Conservation (phyloP, 192 early-diverging fungal species). For the Backusella morwellensis region DNA sequence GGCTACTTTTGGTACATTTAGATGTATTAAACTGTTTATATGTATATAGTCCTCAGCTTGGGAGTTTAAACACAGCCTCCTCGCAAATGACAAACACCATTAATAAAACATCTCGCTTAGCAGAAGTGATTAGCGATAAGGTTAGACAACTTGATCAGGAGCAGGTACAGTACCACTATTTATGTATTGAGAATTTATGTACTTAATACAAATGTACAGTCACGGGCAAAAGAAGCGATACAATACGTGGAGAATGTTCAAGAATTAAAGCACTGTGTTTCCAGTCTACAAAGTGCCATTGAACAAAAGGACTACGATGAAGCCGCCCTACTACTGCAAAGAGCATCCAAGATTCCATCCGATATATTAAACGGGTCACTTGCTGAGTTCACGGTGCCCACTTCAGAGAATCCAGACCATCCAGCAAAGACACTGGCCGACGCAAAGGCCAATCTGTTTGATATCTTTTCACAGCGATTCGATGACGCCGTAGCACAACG, state of each 20-base stretch:
- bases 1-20: neutral
- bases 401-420: slow-evolving; percentile 54
- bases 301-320: slow-evolving; percentile 60
- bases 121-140: slow-evolving; percentile 81
- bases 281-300: slow-evolving; percentile 63
- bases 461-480: slow-evolving; percentile 76
- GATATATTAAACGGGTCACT: slow-evolving; percentile 60
- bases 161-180: slow-evolving; percentile 28
- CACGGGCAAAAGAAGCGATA: slow-evolving; percentile 68
- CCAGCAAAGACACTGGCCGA: slow-evolving; percentile 54
- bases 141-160: slow-evolving; percentile 85
- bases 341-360: slow-evolving; percentile 57
- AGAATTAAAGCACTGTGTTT: slow-evolving; percentile 70
- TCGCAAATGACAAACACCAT: slow-evolving; percentile 53
- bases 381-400: slow-evolving; percentile 56
- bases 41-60: slow-evolving; percentile 53
- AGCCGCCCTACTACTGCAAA: slow-evolving; percentile 63
- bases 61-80: slow-evolving; percentile 46
- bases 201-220: slow-evolving; percentile 30
- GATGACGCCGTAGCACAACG: slow-evolving; percentile 67
- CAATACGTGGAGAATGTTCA: slow-evolving; percentile 71
- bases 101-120: slow-evolving; percentile 64
- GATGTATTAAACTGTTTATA: slow-evolving; percentile 5
- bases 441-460: slow-evolving; percentile 61
- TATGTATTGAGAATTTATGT: neutral